A percentile compares a stretch with the other conserved stretches of the same genome.
Conservation (phyloP, 805 yeast species). For the Suhomyces emberorum region DNA sequence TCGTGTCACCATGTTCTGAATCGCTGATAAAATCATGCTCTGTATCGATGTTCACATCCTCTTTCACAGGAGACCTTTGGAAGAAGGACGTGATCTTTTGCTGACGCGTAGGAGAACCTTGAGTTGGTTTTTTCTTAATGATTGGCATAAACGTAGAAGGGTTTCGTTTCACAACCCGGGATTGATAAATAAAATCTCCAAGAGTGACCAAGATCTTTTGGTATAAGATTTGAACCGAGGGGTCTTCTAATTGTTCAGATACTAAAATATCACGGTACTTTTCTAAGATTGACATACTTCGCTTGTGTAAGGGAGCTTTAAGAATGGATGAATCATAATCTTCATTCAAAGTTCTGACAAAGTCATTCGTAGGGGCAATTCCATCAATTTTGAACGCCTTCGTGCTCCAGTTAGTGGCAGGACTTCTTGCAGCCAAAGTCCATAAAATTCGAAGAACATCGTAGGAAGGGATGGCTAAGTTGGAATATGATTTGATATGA, state of each 20-base stretch:
- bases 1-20: slow-evolving; percentile 17
- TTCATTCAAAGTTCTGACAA: slow-evolving; percentile 15
- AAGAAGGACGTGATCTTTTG: slow-evolving; percentile 10
- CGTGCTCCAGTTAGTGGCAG: slow-evolving; percentile 24
- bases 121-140: slow-evolving; percentile 4
- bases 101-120: slow-evolving; percentile 9
- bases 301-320: slow-evolving; percentile 19
- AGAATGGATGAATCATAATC: slow-evolving; percentile 17
- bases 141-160: slow-evolving; percentile 5
- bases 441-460: slow-evolving; percentile 26
- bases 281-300: slow-evolving; percentile 15
- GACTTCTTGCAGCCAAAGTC: slow-evolving; percentile 29
- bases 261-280: slow-evolving; percentile 9
- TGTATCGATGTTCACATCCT: neutral
- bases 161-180: slow-evolving; percentile 5
- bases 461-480: slow-evolving; percentile 23
- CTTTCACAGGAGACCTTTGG: slow-evolving; percentile 1
- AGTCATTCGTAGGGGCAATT: slow-evolving; percentile 18
- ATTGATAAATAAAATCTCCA: slow-evolving; percentile 10
- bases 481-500: neutral
- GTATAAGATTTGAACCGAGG: slow-evolving; percentile 5
- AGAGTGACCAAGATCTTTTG: slow-evolving; percentile 6
- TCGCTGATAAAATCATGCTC: slow-evolving; percentile 20
- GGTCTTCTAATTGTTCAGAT: neutral
- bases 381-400: slow-evolving; percentile 17